These are phyloP conservation scores for Leccinum truebloodii DNA, from an alignment of 768 basidiomycete species.

Conservation along the genomic window DNA sequence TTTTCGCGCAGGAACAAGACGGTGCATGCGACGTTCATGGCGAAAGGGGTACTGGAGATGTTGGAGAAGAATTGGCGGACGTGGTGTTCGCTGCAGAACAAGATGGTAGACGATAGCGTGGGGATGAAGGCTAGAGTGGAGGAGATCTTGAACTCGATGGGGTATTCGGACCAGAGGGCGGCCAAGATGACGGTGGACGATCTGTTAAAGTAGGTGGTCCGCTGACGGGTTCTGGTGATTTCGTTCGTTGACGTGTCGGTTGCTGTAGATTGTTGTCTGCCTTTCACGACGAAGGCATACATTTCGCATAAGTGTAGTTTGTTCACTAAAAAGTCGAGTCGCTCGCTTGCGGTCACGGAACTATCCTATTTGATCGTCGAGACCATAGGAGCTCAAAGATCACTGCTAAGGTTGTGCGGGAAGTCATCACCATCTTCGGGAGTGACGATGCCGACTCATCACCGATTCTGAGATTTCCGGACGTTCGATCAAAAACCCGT, in stretches of 20 bases:
- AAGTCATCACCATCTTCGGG: too few species aligned
- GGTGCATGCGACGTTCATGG: conserved; percentile 85
- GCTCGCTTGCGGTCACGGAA: background rate
- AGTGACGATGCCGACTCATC: too few species aligned
- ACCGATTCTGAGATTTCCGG: too few species aligned
- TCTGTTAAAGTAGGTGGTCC: conserved; percentile 69
- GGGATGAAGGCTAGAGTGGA: conserved; percentile 74
- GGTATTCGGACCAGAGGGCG: conserved; percentile 74
- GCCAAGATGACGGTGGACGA: conserved; percentile 95
- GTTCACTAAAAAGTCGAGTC: too few species aligned
- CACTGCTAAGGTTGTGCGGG: too few species aligned
- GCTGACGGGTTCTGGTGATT: background rate
- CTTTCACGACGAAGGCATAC: conserved; percentile 74
- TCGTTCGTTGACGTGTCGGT: background rate
- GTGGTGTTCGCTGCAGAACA: conserved; percentile 81
- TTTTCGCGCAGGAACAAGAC: conserved; percentile 92
- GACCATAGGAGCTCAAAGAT: too few species aligned
- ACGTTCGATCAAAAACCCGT: too few species aligned
- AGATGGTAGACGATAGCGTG: conserved; percentile 70
- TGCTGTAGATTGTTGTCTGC: conserved; percentile 61
- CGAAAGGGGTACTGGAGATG: conserved; percentile 94
- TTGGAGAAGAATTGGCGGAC: conserved; percentile 91
- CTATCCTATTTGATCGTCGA: too few species aligned
- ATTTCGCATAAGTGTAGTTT: conserved; percentile 51
- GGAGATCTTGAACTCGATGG: conserved; percentile 67